Conservation (phyloP, 176 grass and related monocot genomes). For the Microstegium vimineum region DNA sequence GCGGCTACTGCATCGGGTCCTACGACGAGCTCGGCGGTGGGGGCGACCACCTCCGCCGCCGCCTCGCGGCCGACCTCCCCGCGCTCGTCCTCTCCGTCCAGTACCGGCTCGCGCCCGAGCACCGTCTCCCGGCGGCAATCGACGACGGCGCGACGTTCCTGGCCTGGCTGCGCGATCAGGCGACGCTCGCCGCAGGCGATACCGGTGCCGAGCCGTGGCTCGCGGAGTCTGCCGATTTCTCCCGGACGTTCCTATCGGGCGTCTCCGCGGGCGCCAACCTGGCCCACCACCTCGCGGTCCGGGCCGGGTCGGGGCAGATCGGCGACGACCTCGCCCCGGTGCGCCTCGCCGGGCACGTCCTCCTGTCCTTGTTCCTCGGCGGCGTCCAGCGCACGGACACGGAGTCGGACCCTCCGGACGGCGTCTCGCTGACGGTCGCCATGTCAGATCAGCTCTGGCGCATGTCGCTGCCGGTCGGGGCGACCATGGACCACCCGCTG, state of each 20-base stretch:
- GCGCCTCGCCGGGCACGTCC: conserved; percentile 38
- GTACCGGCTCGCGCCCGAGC: conserved; percentile 61
- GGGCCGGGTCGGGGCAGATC: not conserved
- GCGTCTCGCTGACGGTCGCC: conserved; percentile 22
- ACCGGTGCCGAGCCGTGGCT: conserved; percentile 23
- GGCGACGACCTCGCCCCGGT: not conserved
- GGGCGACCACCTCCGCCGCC: not conserved
- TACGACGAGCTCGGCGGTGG: not conserved
- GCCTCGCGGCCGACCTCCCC: conserved; percentile 11
- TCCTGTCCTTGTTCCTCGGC: conserved; percentile 47
- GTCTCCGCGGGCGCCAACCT: conserved; percentile 40
- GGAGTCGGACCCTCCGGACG: conserved; percentile 32
- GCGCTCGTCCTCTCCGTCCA: conserved; percentile 47
- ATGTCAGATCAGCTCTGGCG: conserved; percentile 60
- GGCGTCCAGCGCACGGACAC: conserved; percentile 26
- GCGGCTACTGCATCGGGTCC: conserved; percentile 19
- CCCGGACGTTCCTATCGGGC: conserved; percentile 24
- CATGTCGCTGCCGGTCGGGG: conserved; percentile 42
- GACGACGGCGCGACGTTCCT: conserved; percentile 40
- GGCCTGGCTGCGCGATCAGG: conserved; percentile 30
- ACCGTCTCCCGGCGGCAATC: conserved; percentile 50
- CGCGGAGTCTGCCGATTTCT: conserved; percentile 20
- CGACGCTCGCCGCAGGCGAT: not conserved
- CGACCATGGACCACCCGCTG: conserved; percentile 50
- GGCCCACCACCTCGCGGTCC: conserved; percentile 21